Conservation (phyloP, 805 yeast genomes). For the Metschnikowia anglica region DNA sequence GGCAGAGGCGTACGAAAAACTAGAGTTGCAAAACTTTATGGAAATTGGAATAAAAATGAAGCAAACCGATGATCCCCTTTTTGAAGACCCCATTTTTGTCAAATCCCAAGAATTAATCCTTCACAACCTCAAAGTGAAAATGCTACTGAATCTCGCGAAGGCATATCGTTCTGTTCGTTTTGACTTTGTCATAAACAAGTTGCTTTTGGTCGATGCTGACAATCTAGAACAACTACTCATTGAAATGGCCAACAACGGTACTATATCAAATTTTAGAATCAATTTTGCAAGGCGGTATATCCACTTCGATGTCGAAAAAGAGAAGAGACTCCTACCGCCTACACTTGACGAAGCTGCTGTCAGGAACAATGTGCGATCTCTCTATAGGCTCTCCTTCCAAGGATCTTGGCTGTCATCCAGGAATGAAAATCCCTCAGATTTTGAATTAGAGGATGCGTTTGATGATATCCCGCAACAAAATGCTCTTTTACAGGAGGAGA, state of each 20-base stretch:
- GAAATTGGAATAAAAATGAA: conserved; percentile 20
- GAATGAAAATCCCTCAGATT: background rate
- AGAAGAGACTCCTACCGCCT: conserved; percentile 16
- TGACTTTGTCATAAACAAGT: conserved; percentile 24
- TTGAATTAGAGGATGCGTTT: conserved; percentile 4
- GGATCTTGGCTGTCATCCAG: conserved; percentile 16
- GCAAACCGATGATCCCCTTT: conserved; percentile 25
- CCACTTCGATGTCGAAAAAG: conserved; percentile 11
- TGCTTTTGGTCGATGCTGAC: conserved; percentile 22
- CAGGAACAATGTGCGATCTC: conserved; percentile 22
- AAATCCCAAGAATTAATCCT: conserved; percentile 28
- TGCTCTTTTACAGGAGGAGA: conserved; percentile 3
- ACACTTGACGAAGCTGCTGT: conserved; percentile 25
- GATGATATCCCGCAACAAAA: background rate
- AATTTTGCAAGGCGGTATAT: conserved; percentile 30
- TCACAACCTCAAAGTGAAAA: conserved; percentile 32
- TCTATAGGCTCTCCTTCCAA: conserved; percentile 10
- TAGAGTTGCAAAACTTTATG: conserved; percentile 25
- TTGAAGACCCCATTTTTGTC: conserved; percentile 31
- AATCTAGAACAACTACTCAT: conserved; percentile 31
- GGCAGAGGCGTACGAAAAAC: conserved; percentile 32
- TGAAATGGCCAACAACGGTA: conserved; percentile 32
- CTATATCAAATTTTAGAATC: conserved; percentile 27
- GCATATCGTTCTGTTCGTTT: conserved; percentile 33
- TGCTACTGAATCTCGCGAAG: conserved; percentile 28